Conservation (phyloP, 2,329 filamentous ascomycete genomes). For the Dothideomycetidae sp. region DNA sequence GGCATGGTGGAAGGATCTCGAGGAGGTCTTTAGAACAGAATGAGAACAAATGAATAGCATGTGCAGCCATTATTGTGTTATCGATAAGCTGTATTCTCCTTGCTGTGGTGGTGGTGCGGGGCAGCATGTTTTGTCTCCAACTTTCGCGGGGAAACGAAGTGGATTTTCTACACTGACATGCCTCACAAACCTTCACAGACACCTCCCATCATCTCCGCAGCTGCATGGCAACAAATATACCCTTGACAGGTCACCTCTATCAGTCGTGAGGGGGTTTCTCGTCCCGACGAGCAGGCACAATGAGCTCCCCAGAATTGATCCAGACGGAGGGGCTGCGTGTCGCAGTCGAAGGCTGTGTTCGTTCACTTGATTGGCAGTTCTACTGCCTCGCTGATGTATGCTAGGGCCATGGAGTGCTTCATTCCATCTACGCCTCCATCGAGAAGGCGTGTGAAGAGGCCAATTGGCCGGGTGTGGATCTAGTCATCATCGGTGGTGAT, state of each 20-base stretch:
- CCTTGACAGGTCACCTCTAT: no score
- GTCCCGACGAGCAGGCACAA: no score
- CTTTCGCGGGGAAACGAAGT: not conserved
- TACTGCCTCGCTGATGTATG: constrained; percentile 15
- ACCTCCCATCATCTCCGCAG: no score
- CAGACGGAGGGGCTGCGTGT: constrained; percentile 46
- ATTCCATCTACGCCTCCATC: constrained; percentile 80
- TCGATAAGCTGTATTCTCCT: no score
- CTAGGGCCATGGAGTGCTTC: constrained; percentile 78
- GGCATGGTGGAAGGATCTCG: constrained; percentile 52
- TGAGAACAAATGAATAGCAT: constrained; percentile 17
- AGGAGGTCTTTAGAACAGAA: constrained; percentile 53
- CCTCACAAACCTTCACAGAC: no score
- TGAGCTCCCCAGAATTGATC: not conserved
- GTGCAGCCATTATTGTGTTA: constrained; percentile 1
- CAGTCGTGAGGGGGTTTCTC: no score
- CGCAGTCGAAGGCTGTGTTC: constrained; percentile 75
- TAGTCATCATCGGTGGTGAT: constrained; percentile 90
- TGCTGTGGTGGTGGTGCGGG: not conserved
- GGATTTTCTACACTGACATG: no score
- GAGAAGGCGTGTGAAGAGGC: constrained; percentile 52
- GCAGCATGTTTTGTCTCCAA: not conserved
- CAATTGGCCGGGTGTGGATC: constrained; percentile 68
- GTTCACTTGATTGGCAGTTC: constrained; percentile 19
- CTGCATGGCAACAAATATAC: no score